Base-by-base conservation (phyloP, 805 yeast genomes). In the Yamadazyma philogaea region DNA sequence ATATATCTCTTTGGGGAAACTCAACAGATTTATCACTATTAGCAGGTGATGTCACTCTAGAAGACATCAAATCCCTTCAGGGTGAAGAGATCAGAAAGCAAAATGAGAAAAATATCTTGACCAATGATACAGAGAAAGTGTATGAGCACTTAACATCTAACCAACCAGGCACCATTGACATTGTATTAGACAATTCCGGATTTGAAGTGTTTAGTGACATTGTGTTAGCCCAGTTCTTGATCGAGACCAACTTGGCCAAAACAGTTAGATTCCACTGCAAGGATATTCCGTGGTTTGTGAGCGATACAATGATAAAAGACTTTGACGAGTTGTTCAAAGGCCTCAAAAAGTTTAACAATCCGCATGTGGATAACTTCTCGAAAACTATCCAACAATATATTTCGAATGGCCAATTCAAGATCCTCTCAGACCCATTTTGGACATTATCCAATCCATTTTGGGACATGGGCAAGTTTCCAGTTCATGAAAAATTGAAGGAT, bases 1-100 rank as follows among this genome's bases (percentile, higher is more conserved):
- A 89, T 58, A 78, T 91, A 42, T 87, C 96, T 0, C 66, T 93
- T 41, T 93, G 99, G 99, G 99, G 99, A 20, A 93, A 93, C 63
- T 97, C 98, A 15, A 87, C 97, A 3, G 99, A 93, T 63, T 74
- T 93, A 56, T 88, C 97, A 0, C 68, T 95, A 41, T 72, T 93
- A 48, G 90, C 95, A 3, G 89, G 87, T 45, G 88, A 91, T n/a
- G 80, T 89, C 6, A 57, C 72, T 2, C 60, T 88, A 21, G 96
- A 90, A 36, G 96, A 93, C 51, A 84, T 93, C 55, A 85, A 87
- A 62, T 81, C 91, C 5, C 79, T 88, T 30, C 99, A 93, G 69
- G 96, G 96, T 33, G 86, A 84, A 10, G 88, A 84, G 48, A 88
- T 88, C 15, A 75, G 98, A 52, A 83, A 81, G 57, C 79, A 82